Evolutionary conservation across 2,329 filamentous ascomycete species (phyloP), one percentile per base, ranked within the genome.

Genomic region (Exophiala sp.): DNA sequence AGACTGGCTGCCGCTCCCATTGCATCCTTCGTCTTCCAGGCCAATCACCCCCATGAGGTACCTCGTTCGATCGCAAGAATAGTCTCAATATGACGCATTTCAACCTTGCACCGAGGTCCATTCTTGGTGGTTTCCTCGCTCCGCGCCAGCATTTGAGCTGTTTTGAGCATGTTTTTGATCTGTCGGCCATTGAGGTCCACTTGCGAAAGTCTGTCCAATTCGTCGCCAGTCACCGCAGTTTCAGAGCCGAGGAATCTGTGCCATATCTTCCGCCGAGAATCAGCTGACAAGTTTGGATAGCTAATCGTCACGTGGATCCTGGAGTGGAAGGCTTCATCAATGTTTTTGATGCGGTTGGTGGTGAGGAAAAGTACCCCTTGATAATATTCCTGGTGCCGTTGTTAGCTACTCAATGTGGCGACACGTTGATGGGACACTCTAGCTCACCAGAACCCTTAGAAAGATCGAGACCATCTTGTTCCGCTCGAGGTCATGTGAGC

Each of bases 101-200:
- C 61, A 35, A 59, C 64, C 23, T 47, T 47, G 13, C 43, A 42
- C 43, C 48, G 41, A 43, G 48, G 32, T 32, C 30, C 37, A 47
- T 48, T 39, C 19, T 38, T 52, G 30, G 35, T 34, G 14, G 34
- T 46, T 47, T 43, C 53, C 46, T 56, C 46, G 24, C 53, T 50
- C 18, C 48, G 46, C 22, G 70, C 70, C 30, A 73, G 60, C 21
- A 72, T 59, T 46, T 69, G 63, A 2, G 70, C 66, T 2, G 70
- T 69, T 60, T 70, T 70, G 29, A 73, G 58, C 44, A 68, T 61
- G 50, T 73, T 73, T 58, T 73, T 73, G 55, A 74, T 74, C 59
- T 73, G 62, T 37, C 66, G 56, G 1, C 66, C n/a, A 44, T 62
- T 62, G 45, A 63, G 45, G 30, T 53, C 49, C 10, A 59, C 51